Evolutionary conservation across 2,329 filamentous ascomycete genomes (phyloP), one percentile per base, ranked within the genome.

Genomic region (Aulographum hederae): DNA sequence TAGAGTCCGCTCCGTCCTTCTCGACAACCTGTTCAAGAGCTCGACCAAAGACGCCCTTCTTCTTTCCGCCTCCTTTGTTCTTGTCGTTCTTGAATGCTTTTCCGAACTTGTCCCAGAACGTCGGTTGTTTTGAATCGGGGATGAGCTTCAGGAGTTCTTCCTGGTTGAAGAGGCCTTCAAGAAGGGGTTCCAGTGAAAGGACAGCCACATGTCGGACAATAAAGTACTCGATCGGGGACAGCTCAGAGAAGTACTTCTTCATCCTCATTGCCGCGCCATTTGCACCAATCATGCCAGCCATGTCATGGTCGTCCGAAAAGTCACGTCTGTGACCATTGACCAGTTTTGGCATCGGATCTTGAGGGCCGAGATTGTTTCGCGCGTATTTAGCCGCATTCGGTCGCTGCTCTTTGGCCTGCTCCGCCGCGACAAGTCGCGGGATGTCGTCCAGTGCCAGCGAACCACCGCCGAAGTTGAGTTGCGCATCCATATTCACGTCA

Each of bases 141-240:
- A 98, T 95, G 31, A 98, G 71, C 38, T 80, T 73, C 11, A 95
- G 67, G 2, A 98, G 63, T 47, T 98, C 89, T 41, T 95, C 89
- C 36, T 95, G 67, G n/a, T 77, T 79, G 53, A 95, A 95, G 43
- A 92, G 74, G 3, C 74, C 73, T 43, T 92, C 84, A 4, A 98
- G 65, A 52, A 95, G 65, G 5, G 89, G 84, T 41, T 93, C 82
- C 74, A 98, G 92, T 1, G 81, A 86, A 36, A 98, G 62, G 4
- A 98, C 89, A 6, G 89, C 89, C 34, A 95, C 73, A 45, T 95
- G 86, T 17, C 89, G 77, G 28, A 95, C 80, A 44, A 95, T 95
- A 52, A 98, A 95, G 50, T 94, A 95, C 49, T 98, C 89, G 18
- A 98, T 61, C 1, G 81, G 84, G 2, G 89, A 92, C 4, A 98